These are phyloP conservation scores for Candida germanica DNA, from an alignment of 805 yeast species.

Conservation along the genomic window DNA sequence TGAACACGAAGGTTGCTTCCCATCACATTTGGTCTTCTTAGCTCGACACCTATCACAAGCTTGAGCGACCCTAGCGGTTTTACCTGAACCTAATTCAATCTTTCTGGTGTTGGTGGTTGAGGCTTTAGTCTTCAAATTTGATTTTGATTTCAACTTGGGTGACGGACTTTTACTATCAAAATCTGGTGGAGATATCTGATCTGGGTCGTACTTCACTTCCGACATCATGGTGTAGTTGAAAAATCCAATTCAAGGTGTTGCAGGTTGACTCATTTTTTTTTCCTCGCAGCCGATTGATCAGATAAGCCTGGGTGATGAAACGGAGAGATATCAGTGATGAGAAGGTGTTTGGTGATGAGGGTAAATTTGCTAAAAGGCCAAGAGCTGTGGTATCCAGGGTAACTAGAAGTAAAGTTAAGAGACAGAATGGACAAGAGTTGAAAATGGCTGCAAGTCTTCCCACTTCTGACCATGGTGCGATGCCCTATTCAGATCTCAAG, in stretches of 20 bases:
- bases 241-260: background rate
- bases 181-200: background rate
- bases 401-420: too few species aligned
- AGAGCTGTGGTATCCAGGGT: too few species aligned
- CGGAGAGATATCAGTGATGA: too few species aligned
- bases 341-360: too few species aligned
- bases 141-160: conserved; percentile 1
- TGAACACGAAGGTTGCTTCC: conserved; percentile 66
- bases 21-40: conserved; percentile 78
- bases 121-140: conserved; percentile 7
- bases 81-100: conserved; percentile 66
- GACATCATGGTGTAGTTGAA: conserved; percentile 1
- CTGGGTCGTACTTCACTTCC: background rate
- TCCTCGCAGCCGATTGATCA: too few species aligned
- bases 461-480: too few species aligned
- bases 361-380: too few species aligned
- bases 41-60: conserved; percentile 89
- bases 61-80: conserved; percentile 70
- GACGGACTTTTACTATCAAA: background rate
- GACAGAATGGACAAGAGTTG: too few species aligned
- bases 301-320: too few species aligned
- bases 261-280: too few species aligned
- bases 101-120: conserved; percentile 27
- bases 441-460: too few species aligned
- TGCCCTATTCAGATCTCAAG: too few species aligned